phyloP scores from a whole-genome alignment of 176 grass and related monocot species.

The Paspalum notatum region DNA sequence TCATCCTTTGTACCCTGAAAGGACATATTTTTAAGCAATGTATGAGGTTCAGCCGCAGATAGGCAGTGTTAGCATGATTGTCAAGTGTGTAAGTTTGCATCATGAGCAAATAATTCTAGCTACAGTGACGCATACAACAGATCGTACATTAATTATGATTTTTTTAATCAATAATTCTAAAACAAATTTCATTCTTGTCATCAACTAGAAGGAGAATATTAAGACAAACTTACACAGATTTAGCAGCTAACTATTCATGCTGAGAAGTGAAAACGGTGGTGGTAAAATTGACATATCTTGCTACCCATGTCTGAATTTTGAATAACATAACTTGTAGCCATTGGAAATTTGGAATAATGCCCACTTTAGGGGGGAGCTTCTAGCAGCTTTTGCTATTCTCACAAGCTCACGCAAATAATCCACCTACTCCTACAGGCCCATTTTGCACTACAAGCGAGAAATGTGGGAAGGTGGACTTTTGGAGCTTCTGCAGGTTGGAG shows the following conservation, averaged over 20 bases:
- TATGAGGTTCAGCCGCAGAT: conserved; percentile 32
- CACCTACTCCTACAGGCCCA: too few species aligned
- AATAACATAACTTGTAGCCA: not conserved
- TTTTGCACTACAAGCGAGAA: too few species aligned
- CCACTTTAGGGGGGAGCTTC: too few species aligned
- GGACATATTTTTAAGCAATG: conserved; percentile 27
- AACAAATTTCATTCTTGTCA: not conserved
- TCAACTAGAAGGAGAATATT: not conserved
- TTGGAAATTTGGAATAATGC: too few species aligned
- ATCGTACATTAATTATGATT: not conserved
- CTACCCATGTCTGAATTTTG: conserved; percentile 23
- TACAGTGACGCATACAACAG: not conserved
- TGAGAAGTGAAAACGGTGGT: not conserved
- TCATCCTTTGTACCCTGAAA: conserved; percentile 62
- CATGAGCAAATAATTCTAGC: not conserved
- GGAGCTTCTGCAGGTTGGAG: too few species aligned
- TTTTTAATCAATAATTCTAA: too few species aligned
- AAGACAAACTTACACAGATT: not conserved
- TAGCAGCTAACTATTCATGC: too few species aligned
- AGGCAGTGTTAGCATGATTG: not conserved
- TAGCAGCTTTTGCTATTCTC: too few species aligned
- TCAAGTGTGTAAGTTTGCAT: not conserved
- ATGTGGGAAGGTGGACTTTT: too few species aligned
- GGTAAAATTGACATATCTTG: not conserved
- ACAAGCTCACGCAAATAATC: too few species aligned